Base-by-base conservation (phyloP, 495 filamentous ascomycete species). In the Apodospora peruviana region DNA sequence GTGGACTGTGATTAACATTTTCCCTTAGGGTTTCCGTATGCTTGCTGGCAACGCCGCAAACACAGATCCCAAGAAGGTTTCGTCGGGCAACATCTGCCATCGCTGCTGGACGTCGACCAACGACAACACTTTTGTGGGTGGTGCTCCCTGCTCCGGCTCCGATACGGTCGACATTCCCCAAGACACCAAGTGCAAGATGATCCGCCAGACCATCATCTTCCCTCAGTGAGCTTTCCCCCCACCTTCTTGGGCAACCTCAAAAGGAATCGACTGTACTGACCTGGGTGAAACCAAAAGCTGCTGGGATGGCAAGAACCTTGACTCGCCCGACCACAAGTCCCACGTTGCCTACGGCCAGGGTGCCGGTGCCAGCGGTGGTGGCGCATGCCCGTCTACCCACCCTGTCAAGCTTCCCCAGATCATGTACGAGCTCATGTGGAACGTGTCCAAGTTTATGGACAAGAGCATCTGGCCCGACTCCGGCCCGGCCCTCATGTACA, bases 391-490 rank as follows among this genome's bases (percentile, higher is more conserved):
- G 0, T 55, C 67, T 4, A 73, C 67, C 3, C 85, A 86, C 64
- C 82, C 84, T 34, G 72, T 79, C 49, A 83, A 81, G 56, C 67
- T 86, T 4, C 72, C 81, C 46, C 80, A 82, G 43, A 68, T 88
- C 58, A 87, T 88, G 69, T 81, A 83, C 62, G 86, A 88, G 68
- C 68, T 87, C 52, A 75, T 81, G 61, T 89, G 78, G 69, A 72
- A 81, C 61, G 76, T 79, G 17, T 65, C 71, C 42, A 62, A 62
- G 22, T 85, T 83, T 57, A 65, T 70, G 34, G 70, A 81, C 60
- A 63, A 69, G 58, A 51, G 59, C 63, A 61, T 67, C 48, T 86
- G 81, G 79, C 77, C 78, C 54, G 67, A 66, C 52, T 70, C 70
- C 29, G 79, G 81, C 59, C 80, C 80, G 3, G 56, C 57, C 21